Base-by-base conservation (phyloP, 1,284 basidiomycete genomes). In the Mycosarcoma mackinlayi region DNA sequence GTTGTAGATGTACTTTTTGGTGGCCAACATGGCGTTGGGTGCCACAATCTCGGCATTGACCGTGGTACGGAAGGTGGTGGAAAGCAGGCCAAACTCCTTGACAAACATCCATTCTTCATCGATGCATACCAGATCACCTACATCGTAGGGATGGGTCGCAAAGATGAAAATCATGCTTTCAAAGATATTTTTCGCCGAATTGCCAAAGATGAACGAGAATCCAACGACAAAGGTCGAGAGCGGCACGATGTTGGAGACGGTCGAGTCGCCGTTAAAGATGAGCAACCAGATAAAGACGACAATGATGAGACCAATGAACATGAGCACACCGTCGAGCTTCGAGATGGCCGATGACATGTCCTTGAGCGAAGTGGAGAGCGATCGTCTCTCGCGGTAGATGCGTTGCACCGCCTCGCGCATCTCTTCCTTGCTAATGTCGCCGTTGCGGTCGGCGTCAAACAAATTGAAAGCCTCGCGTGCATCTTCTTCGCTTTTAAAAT, bases 371-470 rank as follows among this genome's bases (percentile, higher is more conserved):
- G 89, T 86, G 2, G 87, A 88, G 31, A 93, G 84, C 3, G 90
- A 86, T 75, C 91, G 91, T 19, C 91, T 86, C 81, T 93, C 91
- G 49, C 87, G 85, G 78, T 92, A 93, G 49, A 93, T 92, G 28
- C 90, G 85, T 74, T 91, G 89, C 3, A 93, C 91, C 1, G 89
- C 90, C 77, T 91, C 90, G 39, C 91, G 87, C 91, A 93, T 93
- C 84, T 93, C 91, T 30, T 85, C 86, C 81, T 89, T 91, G 16
- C 86, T 87, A 56, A 93, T 91, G 75, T 92, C 91, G 9, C 91
- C 92, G 75, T 93, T 93, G 14, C 87, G 88, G 78, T 93, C 92
- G 77, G 90, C 90, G 80, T 93, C 92, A 66, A 93, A 93, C 6
- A 92, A 76, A 18, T 85, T 84, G 73, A 93, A 93, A 2, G 91